These are phyloP conservation scores for Phytophthora macrochlamydospora DNA, from an alignment of 352 stramenopile genomes.

Conservation along the genomic window DNA sequence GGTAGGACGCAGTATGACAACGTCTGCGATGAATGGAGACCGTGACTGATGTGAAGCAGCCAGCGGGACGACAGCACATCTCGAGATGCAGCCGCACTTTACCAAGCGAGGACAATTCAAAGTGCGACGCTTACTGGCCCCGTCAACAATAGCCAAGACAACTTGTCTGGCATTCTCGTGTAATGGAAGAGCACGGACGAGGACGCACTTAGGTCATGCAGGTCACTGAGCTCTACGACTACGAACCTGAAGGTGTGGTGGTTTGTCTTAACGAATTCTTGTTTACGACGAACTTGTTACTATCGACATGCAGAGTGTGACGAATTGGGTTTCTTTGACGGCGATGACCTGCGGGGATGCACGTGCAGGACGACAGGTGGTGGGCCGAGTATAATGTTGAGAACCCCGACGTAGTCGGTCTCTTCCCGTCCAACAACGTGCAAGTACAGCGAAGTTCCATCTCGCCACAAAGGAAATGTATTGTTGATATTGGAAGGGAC, in stretches of 20 bases:
- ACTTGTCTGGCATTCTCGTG: not conserved
- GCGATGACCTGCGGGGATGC: constrained; percentile 47
- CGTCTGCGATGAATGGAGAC: too few relatives aligned
- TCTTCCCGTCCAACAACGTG: constrained; percentile 79
- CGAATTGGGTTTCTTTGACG: constrained; percentile 54
- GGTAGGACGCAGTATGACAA: too few relatives aligned
- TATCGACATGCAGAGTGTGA: constrained; percentile 44
- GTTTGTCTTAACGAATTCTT: not conserved
- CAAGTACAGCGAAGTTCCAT: constrained; percentile 27
- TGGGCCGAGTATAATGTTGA: constrained; percentile 52
- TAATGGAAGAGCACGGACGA: constrained; percentile 12
- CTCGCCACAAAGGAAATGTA: not conserved
- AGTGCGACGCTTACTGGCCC: not conserved
- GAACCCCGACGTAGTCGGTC: constrained; percentile 30
- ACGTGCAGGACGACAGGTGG: constrained; percentile 67
- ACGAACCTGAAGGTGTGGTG: constrained; percentile 61
- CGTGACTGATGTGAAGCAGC: not conserved
- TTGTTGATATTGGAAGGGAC: constrained; percentile 2
- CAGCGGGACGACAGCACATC: not conserved
- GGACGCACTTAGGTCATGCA: constrained; percentile 46
- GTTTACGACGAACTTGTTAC: not conserved
- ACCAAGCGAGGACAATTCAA: not conserved
- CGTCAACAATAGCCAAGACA: not conserved
- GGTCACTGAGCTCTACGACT: constrained; percentile 63
- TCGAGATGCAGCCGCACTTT: not conserved